Percentiles rank a stretch among this genome's conserved stretches.
Evolutionary conservation across 176 grass and related monocot genomes (phyloP).

Genomic region (Ensete glaucum): DNA sequence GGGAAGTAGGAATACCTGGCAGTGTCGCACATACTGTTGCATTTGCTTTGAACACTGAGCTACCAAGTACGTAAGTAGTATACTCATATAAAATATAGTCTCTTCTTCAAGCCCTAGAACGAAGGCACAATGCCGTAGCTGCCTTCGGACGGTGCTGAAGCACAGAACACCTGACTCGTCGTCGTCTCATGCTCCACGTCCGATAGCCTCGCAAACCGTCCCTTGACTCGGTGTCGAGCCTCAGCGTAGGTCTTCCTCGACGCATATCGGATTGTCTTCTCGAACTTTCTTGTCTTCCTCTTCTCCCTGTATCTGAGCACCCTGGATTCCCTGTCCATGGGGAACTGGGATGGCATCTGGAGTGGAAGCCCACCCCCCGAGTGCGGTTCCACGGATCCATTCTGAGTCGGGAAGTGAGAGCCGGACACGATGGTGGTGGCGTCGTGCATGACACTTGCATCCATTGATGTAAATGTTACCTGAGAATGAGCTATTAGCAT

Average conservation of each 20-base stretch:
- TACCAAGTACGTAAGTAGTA: too few species aligned
- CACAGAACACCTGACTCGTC: slow-evolving; percentile 32
- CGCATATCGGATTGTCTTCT: slow-evolving; percentile 42
- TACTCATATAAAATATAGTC: not conserved
- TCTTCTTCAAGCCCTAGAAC: slow-evolving; percentile 14
- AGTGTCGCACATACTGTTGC: too few species aligned
- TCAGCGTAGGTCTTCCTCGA: slow-evolving; percentile 44
- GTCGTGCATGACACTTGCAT: slow-evolving; percentile 22
- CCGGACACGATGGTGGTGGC: slow-evolving; percentile 19
- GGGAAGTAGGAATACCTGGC: too few species aligned
- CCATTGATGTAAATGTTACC: slow-evolving; percentile 33
- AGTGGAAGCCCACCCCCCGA: not conserved
- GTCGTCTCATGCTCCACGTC: slow-evolving; percentile 31
- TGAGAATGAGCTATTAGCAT: not conserved
- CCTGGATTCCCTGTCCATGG: slow-evolving; percentile 28
- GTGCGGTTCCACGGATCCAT: slow-evolving; percentile 3
- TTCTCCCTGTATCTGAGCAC: slow-evolving; percentile 39
- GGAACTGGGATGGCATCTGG: slow-evolving; percentile 28
- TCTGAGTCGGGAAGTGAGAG: slow-evolving; percentile 17
- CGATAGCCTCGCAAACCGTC: slow-evolving; percentile 28
- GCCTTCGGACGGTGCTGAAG: slow-evolving; percentile 20
- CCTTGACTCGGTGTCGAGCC: slow-evolving; percentile 32
- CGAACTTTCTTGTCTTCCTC: slow-evolving; percentile 29
- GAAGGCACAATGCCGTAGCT: slow-evolving; percentile 31
- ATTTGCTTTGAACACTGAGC: too few species aligned